These are phyloP conservation scores for Ascoidea asiatica DNA, from an alignment of 805 yeast genomes.

Conservation along the genomic window DNA sequence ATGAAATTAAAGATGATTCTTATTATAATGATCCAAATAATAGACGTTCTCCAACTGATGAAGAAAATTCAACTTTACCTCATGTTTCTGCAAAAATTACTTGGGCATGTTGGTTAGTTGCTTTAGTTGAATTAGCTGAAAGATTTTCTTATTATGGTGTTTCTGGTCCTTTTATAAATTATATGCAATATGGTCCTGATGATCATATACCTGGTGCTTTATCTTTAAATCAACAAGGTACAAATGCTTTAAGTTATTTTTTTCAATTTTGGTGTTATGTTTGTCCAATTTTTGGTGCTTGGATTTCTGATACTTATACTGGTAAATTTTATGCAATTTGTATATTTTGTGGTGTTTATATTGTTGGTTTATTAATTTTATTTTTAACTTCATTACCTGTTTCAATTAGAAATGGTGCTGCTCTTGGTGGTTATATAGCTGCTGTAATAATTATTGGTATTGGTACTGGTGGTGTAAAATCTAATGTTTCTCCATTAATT, in stretches of 20 bases:
- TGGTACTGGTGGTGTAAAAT: constrained; percentile 74
- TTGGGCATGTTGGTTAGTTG: constrained; percentile 45
- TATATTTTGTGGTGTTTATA: constrained; percentile 43
- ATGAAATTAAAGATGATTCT: no score
- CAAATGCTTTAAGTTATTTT: constrained; percentile 61
- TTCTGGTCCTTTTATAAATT: constrained; percentile 65
- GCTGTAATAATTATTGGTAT: constrained; percentile 51
- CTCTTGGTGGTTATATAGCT: constrained; percentile 49
- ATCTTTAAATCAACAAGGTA: constrained; percentile 43
- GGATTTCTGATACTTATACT: constrained; percentile 58
- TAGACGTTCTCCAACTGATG: constrained; percentile 45
- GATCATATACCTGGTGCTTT: constrained; percentile 36
- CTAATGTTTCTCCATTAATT: constrained; percentile 62
- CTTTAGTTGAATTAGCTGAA: constrained; percentile 67
- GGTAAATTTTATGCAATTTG: constrained; percentile 63
- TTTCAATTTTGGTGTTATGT: constrained; percentile 76
- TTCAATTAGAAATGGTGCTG: constrained; percentile 31
- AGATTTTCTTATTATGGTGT: constrained; percentile 74
- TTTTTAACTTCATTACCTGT: constrained; percentile 60
- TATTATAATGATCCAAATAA: no score
- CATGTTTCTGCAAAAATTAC: constrained; percentile 42
- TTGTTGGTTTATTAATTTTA: constrained; percentile 47
- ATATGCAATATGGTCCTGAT: constrained; percentile 45
- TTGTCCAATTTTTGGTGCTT: constrained; percentile 69
- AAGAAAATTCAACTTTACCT: constrained; percentile 36